Evolutionary conservation across 75 land plant species (phyloP), one percentile per base, ranked within the genome.

Genomic region (Isoetes taiwanensis): DNA sequence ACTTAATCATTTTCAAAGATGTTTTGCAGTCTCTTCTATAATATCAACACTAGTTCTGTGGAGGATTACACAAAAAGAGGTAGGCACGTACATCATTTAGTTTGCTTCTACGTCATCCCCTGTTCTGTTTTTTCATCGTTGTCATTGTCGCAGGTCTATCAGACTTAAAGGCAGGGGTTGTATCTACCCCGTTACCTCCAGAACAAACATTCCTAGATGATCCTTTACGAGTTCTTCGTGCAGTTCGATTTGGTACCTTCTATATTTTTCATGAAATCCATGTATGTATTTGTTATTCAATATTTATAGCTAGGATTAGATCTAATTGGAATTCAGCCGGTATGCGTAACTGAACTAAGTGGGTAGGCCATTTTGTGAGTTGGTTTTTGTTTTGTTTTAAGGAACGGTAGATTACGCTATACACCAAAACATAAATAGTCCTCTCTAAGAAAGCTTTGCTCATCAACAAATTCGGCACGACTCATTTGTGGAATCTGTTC

Each of bases 11-110:
- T n/a, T n/a, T n/a, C n/a, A n/a, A n/a, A n/a, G n/a, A 27, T 58
- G 23, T 53, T 41, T 69, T 1, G 60, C 84, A 94, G 99, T 69
- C 67, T 94, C 62, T 94, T 94, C 64, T 94, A 89, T 79, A 94
- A 94, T 63, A 90, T 94, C 64, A 94, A 85, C 57, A 80, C 65
- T 8, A 60, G 68, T 33, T 55, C 62, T 5, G 80, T 94, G 54
- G 99, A 94, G 76, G 99, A 94, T 66, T 74, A 78, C 25, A 94
- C 99, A 33, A 73, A 68, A 57, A 80, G 77, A 80, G 99, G 99
- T 88, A 52, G 16, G 65, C 23, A 24, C 39, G 39, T 14, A 10
- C 39, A 37, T 16, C 21, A 35, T 12, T 14, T 35, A 37, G 23
- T 5, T 11, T 60, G 56, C 17, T 41, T 40, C 8, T 20, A 25